A percentile compares a stretch with the other conserved stretches of the same genome.
Evolutionary conservation across 768 basidiomycete species (phyloP).

Genomic region (Russula earlei): DNA sequence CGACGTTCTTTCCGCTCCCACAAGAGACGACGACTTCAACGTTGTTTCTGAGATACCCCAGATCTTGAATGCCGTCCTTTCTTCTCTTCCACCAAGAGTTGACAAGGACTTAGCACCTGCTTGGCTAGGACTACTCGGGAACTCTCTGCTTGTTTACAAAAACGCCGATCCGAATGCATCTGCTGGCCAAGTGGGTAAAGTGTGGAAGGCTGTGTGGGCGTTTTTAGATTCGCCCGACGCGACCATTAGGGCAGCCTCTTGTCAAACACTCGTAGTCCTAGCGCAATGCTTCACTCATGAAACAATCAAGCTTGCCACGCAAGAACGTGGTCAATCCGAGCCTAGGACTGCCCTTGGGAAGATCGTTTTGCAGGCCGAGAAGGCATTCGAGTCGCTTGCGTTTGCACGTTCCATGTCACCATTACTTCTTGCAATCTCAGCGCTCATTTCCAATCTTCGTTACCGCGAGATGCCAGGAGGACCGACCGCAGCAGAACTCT

Average conservation of each 20-base stretch:
- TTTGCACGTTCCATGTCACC: slow-evolving; percentile 74
- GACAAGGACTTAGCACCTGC: slow-evolving; percentile 60
- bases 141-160: slow-evolving; percentile 58
- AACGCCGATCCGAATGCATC: slow-evolving; percentile 41
- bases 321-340: slow-evolving; percentile 33
- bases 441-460: slow-evolving; percentile 56
- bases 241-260: slow-evolving; percentile 51
- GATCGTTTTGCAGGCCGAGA: slow-evolving; percentile 53
- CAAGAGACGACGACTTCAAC: slow-evolving; percentile 40
- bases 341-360: slow-evolving; percentile 48
- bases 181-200: slow-evolving; percentile 44
- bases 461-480: slow-evolving; percentile 35
- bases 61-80: slow-evolving; percentile 57
- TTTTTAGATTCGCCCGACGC: slow-evolving; percentile 67
- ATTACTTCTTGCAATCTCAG: slow-evolving; percentile 61
- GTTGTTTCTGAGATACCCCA: slow-evolving; percentile 46
- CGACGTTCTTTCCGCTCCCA: slow-evolving; percentile 55
- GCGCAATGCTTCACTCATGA: slow-evolving; percentile 61
- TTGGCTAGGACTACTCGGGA: slow-evolving; percentile 73
- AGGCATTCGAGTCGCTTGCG: slow-evolving; percentile 62
- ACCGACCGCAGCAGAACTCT: slow-evolving; percentile 54
- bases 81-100: slow-evolving; percentile 59
- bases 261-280: slow-evolving; percentile 52
- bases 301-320: slow-evolving; percentile 45
- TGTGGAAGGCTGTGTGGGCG: slow-evolving; percentile 69